Percentiles rank a stretch among this genome's conserved stretches.
Evolutionary conservation across 176 grass and related monocot genomes (phyloP).

Genomic region (Bolboschoenus planiculmis): DNA sequence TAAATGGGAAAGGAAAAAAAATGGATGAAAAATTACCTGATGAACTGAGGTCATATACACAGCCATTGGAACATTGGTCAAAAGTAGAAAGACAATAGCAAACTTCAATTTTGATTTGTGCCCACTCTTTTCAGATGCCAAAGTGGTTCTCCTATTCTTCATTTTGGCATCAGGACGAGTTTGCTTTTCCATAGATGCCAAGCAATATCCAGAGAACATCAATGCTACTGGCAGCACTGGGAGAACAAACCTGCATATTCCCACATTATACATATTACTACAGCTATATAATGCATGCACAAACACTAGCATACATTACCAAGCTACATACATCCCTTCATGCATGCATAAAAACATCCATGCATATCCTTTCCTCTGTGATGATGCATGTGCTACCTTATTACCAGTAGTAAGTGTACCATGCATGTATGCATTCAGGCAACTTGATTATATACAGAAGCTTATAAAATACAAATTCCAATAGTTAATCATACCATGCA

Average conservation of each 20-base stretch:
- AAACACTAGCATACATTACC: too few species aligned
- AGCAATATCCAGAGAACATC: constrained; percentile 84
- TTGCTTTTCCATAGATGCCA: constrained; percentile 42
- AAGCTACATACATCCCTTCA: too few species aligned
- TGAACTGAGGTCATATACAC: constrained; percentile 79
- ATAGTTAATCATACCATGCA: not conserved
- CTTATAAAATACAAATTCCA: not conserved
- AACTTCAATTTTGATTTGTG: constrained; percentile 37
- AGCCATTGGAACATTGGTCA: constrained; percentile 84
- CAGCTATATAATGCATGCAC: not conserved
- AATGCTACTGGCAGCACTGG: constrained; percentile 74
- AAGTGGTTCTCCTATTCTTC: constrained; percentile 1
- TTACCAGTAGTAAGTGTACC: not conserved
- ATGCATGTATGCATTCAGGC: not conserved
- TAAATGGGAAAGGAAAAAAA: not conserved
- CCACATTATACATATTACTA: not conserved
- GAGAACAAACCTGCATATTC: constrained; percentile 77
- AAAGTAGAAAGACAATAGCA: constrained; percentile 50
- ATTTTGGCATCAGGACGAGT: constrained; percentile 22
- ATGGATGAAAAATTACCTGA: constrained; percentile 49
- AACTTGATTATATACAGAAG: not conserved
- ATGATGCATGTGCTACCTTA: not conserved
- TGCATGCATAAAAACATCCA: not conserved
- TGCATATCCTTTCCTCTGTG: not conserved
- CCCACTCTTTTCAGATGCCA: not conserved